Evolutionary conservation across 768 basidiomycete species (phyloP), one percentile per base, ranked within the genome.

Genomic region (Macrolepiota dolichaula): DNA sequence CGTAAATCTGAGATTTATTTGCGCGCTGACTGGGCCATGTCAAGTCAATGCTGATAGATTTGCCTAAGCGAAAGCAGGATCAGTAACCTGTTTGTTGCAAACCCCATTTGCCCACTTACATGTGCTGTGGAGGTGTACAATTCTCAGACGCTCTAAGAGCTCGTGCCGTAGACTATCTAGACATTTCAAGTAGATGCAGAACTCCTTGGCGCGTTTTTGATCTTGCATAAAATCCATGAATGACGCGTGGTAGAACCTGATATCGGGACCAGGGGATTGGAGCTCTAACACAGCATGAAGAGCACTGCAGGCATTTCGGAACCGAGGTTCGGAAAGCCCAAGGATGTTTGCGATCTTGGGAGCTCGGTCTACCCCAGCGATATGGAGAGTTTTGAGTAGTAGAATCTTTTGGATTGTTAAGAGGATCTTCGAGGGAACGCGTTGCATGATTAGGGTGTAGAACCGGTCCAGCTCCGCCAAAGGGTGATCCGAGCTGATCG

Each of bases 161-260:
- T 42, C 40, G n/a, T n/a, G 40, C 40, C 40, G 40, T 13, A 47
- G 46, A 19, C 19, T 12, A 6, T 47, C 19, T 12, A 25, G n/a
- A 1, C 46, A 47, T 2, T 12, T 42, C 12, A 19, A 22, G n/a
- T 47, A 25, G 46, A 25, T 11, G 19, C 59, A 62, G n/a, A 50
- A 27, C 24, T 22, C 27, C 32, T 25, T 17, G 9, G 42, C 32
- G 47, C 51, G 10, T n/a, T 36, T 57, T 62, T 51, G 25, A 51
- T 59, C 57, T 27, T 19, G 50, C 32, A 51, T 10, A 9, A 51
- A 59, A 12, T 59, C 56, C 19, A 57, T 19, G 32, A 59, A 59
- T 11, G 57, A 59, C 13, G 57, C 57, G n/a, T 59, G 57, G 25
- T 59, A 22, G 50, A 59, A 59, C 19, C 22, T 47, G 2, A 25